Evolutionary conservation across 208 protist species (phyloP).

Genomic region (Tritrichomonas musculus): DNA sequence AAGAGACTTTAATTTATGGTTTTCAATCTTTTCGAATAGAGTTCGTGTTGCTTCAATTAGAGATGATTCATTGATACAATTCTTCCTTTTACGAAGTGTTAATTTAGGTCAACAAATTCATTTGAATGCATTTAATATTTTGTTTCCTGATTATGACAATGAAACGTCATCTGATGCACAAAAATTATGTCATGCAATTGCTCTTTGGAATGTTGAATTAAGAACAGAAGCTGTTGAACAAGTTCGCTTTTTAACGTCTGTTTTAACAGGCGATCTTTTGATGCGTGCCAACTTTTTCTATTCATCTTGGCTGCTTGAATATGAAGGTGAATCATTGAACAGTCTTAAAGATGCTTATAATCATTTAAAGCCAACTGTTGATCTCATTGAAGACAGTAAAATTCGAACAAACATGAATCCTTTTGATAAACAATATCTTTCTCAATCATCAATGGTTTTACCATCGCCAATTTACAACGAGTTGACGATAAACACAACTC

Average conservation of each 20-base stretch:
- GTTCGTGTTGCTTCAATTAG: background rate
- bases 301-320: background rate
- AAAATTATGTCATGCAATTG: background rate
- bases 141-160: background rate
- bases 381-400: background rate
- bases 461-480: background rate
- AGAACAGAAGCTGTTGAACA: background rate
- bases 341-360: background rate
- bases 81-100: background rate
- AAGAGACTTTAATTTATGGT: conserved; percentile 2
- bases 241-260: background rate
- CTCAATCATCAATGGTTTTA: background rate
- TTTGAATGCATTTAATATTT: background rate
- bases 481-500: background rate
- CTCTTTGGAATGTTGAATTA: background rate
- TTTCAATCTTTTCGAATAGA: background rate
- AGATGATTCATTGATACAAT: background rate
- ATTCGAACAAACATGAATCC: background rate
- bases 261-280: background rate
- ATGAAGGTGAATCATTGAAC: background rate
- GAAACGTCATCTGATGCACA: background rate
- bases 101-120: background rate
- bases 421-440: too few species aligned
- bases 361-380: background rate
- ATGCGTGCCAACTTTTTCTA: background rate